Conservation (phyloP, 768 basidiomycete species). For the Boletus rubescentipes region DNA sequence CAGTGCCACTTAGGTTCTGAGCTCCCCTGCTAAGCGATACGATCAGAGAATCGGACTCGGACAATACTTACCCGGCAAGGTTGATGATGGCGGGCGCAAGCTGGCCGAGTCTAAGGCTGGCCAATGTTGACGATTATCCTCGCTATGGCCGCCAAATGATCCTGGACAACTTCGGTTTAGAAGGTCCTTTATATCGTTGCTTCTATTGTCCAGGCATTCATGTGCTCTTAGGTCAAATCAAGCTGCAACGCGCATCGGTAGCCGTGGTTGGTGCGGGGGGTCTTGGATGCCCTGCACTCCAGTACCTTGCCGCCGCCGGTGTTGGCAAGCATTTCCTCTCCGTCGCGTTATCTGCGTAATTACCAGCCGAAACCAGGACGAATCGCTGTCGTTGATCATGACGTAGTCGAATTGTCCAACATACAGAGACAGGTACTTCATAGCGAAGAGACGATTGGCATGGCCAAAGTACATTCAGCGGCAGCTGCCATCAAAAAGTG, state of each 20-base stretch:
- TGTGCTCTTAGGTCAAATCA: slow-evolving; percentile 68
- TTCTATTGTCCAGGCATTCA: slow-evolving; percentile 1
- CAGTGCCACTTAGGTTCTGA: no score
- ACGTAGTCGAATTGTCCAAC: slow-evolving; percentile 85
- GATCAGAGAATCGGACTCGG: not conserved
- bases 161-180: slow-evolving; percentile 80
- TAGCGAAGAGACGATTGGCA: slow-evolving; percentile 65
- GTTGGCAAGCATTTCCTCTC: slow-evolving; percentile 57
- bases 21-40: no score
- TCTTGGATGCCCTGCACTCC: slow-evolving; percentile 91
- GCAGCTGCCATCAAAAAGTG: slow-evolving; percentile 67
- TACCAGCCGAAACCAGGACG: slow-evolving; percentile 50
- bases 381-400: slow-evolving; percentile 87
- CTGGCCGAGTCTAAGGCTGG: slow-evolving; percentile 23
- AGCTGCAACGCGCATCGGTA: slow-evolving; percentile 70
- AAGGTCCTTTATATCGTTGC: slow-evolving; percentile 47
- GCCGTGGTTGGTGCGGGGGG: slow-evolving; percentile 95
- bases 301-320: slow-evolving; percentile 91
- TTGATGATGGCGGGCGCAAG: slow-evolving; percentile 10
- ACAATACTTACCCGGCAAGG: not conserved
- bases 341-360: not conserved
- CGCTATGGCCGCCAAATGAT: slow-evolving; percentile 99
- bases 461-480: slow-evolving; percentile 82
- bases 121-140: slow-evolving; percentile 67
- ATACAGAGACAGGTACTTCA: slow-evolving; percentile 94